A percentile compares a stretch with the other conserved stretches of the same genome.
Conservation (phyloP, 768 basidiomycete genomes). For the Boletus speciosus region DNA sequence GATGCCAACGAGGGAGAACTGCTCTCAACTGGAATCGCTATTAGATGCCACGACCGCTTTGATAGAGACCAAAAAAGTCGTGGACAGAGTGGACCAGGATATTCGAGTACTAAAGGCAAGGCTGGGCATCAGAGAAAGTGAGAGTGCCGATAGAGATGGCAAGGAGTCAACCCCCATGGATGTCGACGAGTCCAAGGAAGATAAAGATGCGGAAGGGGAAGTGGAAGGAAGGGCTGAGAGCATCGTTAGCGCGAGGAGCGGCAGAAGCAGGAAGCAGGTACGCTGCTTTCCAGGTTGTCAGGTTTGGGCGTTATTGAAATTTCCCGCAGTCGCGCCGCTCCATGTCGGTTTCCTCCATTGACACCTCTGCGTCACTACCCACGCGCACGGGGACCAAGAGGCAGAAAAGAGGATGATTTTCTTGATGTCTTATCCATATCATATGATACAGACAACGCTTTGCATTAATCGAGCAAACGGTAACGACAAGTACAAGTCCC, state of each 20-base stretch:
- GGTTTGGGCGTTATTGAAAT: neutral
- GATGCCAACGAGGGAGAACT: conserved; percentile 90
- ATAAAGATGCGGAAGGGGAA: conserved; percentile 32
- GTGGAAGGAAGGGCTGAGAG: conserved; percentile 63
- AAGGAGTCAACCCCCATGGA: conserved; percentile 48
- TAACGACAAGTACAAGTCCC: neutral
- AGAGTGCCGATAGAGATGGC: conserved; percentile 36
- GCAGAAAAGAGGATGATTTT: conserved; percentile 48
- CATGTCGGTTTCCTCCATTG: conserved; percentile 72
- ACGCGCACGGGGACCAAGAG: conserved; percentile 54
- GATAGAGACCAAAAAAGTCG: conserved; percentile 84
- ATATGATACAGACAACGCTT: conserved; percentile 2
- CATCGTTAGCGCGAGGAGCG: conserved; percentile 56
- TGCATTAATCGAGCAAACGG: conserved; percentile 14
- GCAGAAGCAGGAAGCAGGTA: conserved; percentile 58
- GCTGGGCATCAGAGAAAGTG: conserved; percentile 49
- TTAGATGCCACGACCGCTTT: conserved; percentile 68
- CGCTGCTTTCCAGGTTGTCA: neutral
- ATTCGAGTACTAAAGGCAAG: conserved; percentile 66
- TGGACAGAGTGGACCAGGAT: conserved; percentile 86
- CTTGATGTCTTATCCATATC: neutral
- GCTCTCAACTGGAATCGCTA: conserved; percentile 67
- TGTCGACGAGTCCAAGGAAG: conserved; percentile 42
- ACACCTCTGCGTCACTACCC: conserved; percentile 53
- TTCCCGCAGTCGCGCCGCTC: conserved; percentile 53